Base-by-base conservation (phyloP, 108 stramenopile species). In the Tribonema minus region DNA sequence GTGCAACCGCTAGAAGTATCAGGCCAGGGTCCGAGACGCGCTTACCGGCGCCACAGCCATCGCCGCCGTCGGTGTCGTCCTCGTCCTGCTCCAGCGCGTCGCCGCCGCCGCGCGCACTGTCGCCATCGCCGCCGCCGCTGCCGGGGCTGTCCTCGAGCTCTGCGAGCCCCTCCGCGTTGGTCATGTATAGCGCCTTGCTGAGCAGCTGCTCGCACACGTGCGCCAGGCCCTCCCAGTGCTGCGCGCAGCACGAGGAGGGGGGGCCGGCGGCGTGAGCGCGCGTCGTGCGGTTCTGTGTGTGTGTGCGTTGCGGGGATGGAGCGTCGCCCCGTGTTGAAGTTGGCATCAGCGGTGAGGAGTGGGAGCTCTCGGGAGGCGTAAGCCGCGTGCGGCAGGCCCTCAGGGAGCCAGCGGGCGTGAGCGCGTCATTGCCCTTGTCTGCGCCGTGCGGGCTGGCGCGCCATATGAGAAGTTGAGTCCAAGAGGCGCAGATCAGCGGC, bases 91-190 rank as follows among this genome's bases (percentile, higher is more conserved):
- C 36, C 28, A 54, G 58, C 1, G 20, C 59, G 9, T 32, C 59
- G 2, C 27, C 36, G 23, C 58, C 60, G 1, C 33, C 61, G 32
- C 61, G 38, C 4, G 23, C 27, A 25, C 32, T 37, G 29, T 28
- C 23, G 34, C 32, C 1, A 3, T 39, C 36, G 2, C n/a, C 0
- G 30, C 28, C 9, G 28, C 6, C 68, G 0, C 4, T 23, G 20
- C 54, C 68, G 41, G 12, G 2, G n/a, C 58, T 54, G 33, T 69
- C 68, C 33, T 72, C 71, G n/a, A 72, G 61, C n/a, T 72, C 71
- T 30, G 46, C 71, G 23, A 72, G 62, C 3, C 25, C 71, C 30
- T 61, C 61, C 20, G n/a, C 39, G 61, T 72, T 72, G 36, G 62
- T 72, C 23, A 64, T 41, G 61, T 61, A 72, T 5, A 72, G 28